These are phyloP conservation scores for Ailanthus altissimus DNA, from an alignment of 345 rosid genomes.

Conservation along the genomic window DNA sequence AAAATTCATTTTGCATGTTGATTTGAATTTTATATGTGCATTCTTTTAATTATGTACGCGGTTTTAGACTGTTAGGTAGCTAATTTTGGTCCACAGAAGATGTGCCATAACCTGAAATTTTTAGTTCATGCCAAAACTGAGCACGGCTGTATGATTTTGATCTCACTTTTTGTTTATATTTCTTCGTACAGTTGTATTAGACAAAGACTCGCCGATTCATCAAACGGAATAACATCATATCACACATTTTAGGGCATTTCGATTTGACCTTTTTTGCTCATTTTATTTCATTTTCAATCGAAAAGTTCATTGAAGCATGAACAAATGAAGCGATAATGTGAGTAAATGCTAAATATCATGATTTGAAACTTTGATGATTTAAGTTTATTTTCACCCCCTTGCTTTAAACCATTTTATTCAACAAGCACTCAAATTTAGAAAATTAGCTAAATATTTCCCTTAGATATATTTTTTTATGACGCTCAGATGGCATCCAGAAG, in stretches of 20 bases:
- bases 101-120: background rate
- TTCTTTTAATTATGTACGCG: background rate
- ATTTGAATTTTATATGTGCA: background rate
- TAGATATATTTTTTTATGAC: too few relatives aligned
- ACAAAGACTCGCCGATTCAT: background rate
- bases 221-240: background rate
- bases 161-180: slow-evolving; percentile 4
- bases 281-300: background rate
- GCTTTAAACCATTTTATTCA: too few relatives aligned
- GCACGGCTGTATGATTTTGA: slow-evolving; percentile 12
- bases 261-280: background rate
- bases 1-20: background rate
- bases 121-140: slow-evolving; percentile 7
- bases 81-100: background rate
- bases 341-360: background rate
- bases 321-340: background rate
- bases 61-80: background rate
- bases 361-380: background rate
- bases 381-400: too few relatives aligned
- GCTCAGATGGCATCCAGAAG: too few relatives aligned
- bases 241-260: background rate
- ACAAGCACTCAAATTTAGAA: too few relatives aligned
- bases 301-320: background rate
- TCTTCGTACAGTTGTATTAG: background rate
- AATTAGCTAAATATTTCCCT: too few relatives aligned